Percentiles rank a stretch among this genome's conserved stretches.
These are phyloP conservation scores for Zygotorulaspora mrakii DNA, from an alignment of 1,139 yeast genomes.

Conservation along the genomic window DNA sequence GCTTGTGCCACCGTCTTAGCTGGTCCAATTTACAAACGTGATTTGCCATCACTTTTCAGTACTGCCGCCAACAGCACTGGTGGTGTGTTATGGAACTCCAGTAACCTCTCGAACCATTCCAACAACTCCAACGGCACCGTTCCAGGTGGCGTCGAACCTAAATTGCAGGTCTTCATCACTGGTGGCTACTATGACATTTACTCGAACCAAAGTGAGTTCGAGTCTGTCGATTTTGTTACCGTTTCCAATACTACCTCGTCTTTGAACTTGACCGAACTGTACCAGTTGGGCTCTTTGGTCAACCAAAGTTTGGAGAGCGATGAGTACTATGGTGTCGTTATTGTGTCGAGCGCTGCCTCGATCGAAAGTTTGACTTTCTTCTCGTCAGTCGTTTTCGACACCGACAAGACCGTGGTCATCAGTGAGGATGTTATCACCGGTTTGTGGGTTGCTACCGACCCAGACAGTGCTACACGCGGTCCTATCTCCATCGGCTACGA, in stretches of 20 bases:
- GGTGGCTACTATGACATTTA: constrained; percentile 27
- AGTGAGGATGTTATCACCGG: constrained; percentile 25
- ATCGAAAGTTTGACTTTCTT: constrained; percentile 34
- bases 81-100: constrained; percentile 9
- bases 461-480: constrained; percentile 28
- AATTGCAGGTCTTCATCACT: constrained; percentile 27
- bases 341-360: constrained; percentile 25
- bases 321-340: constrained; percentile 26
- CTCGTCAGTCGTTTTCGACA: constrained; percentile 27
- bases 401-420: constrained; percentile 30
- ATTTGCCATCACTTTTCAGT: constrained; percentile 6
- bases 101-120: constrained; percentile 8
- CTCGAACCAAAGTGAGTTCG: constrained; percentile 17
- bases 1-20: constrained; percentile 13
- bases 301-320: constrained; percentile 22
- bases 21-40: constrained; percentile 10
- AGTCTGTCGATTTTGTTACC: constrained; percentile 19
- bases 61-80: constrained; percentile 6
- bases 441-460: constrained; percentile 27
- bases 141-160: constrained; percentile 5
- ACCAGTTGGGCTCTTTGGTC: constrained; percentile 25
- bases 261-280: constrained; percentile 28
- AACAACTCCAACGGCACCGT: constrained; percentile 9
- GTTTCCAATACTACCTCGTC: constrained; percentile 26
- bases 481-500: constrained; percentile 25